phyloP scores from a whole-genome alignment of 148 eudicot genomes.

The Dysphania ambrosioides region DNA sequence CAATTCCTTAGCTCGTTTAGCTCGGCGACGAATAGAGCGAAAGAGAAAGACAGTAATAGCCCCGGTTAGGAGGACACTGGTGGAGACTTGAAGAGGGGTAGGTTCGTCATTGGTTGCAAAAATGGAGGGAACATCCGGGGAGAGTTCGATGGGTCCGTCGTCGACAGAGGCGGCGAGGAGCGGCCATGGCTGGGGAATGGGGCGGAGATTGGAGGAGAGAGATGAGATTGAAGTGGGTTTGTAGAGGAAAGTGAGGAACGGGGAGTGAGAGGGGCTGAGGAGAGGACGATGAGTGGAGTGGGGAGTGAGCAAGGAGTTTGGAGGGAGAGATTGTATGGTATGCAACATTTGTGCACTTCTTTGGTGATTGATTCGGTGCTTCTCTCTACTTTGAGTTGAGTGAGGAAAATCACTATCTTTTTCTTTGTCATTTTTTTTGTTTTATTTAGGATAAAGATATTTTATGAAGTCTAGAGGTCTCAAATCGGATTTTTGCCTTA shows the following conservation, averaged over 20 bases:
- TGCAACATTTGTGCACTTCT: conserved; percentile 41
- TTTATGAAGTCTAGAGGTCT: too few relatives aligned
- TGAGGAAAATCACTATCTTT: background rate
- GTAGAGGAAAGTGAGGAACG: conserved; percentile 26
- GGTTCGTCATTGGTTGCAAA: conserved; percentile 70
- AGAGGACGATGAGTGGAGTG: conserved; percentile 17
- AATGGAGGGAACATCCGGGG: conserved; percentile 53
- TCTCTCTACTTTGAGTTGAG: too few relatives aligned
- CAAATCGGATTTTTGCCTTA: too few relatives aligned
- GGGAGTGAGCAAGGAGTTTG: conserved; percentile 23
- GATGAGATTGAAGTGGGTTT: conserved; percentile 30
- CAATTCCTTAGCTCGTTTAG: conserved; percentile 74
- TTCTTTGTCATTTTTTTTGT: too few relatives aligned
- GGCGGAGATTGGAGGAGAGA: conserved; percentile 29
- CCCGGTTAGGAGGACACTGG: conserved; percentile 89
- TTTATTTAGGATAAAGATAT: too few relatives aligned
- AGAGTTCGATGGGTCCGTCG: conserved; percentile 71
- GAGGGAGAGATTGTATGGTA: conserved; percentile 27
- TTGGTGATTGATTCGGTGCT: background rate
- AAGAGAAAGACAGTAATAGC: conserved; percentile 83
- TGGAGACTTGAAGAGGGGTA: conserved; percentile 61
- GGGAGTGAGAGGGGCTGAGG: conserved; percentile 13
- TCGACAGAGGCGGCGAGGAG: conserved; percentile 23
- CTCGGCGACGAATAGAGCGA: conserved; percentile 81
- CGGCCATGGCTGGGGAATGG: conserved; percentile 29